Conservation (phyloP, 202 grass and related monocot species). For the Panicum virgatum region DNA sequence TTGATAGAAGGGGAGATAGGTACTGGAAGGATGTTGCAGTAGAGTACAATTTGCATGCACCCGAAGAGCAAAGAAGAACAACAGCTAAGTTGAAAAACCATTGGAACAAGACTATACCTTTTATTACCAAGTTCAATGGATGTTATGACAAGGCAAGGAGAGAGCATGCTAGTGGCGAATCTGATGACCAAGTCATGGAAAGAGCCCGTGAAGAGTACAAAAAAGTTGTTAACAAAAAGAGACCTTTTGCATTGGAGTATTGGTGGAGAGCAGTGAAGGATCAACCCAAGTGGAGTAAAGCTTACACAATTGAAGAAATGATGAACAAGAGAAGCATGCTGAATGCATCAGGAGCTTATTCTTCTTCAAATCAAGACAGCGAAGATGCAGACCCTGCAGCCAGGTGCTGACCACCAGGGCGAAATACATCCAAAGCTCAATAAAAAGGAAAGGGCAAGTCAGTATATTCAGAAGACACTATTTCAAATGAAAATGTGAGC, state of each 20-base stretch:
- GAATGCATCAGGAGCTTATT: no score
- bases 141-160: no score
- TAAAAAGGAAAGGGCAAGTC: not conserved
- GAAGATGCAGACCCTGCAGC: not conserved
- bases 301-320: not conserved
- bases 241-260: not conserved
- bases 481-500: no score
- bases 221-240: not conserved
- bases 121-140: no score
- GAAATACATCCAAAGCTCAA: not conserved
- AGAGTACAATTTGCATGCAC: no score
- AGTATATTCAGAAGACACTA: not conserved
- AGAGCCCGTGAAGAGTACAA: not conserved
- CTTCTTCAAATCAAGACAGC: not conserved
- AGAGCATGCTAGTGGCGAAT: no score
- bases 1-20: no score
- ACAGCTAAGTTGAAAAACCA: no score
- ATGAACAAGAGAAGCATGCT: not conserved
- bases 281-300: not conserved
- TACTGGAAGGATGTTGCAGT: no score
- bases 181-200: not conserved
- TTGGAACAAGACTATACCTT: no score
- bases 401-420: not conserved
- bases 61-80: no score
- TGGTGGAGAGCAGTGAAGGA: slow-evolving; percentile 9